A percentile compares a stretch with the other conserved stretches of the same genome.
Conservation (phyloP, 164 flowering plant genomes). For the Pachysandra terminalis region DNA sequence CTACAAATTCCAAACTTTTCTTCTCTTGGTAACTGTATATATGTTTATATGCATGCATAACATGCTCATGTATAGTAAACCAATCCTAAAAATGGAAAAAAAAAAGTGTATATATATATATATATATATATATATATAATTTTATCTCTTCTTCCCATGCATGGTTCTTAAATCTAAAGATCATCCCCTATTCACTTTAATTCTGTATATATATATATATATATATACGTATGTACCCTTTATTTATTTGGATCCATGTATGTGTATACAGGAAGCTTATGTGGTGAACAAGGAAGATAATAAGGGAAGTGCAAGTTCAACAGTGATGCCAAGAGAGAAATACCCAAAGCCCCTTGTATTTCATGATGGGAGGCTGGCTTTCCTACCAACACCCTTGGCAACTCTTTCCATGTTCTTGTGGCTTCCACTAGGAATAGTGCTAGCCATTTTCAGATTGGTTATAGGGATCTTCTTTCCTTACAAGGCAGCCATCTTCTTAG, state of each 20-base stretch:
- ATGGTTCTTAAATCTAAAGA: not conserved
- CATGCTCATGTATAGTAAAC: too few species aligned
- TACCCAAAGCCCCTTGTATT: constrained; percentile 81
- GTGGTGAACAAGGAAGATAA: constrained; percentile 49
- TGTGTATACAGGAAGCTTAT: constrained; percentile 52
- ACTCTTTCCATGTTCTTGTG: constrained; percentile 72
- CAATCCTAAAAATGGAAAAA: too few species aligned
- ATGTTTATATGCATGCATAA: not conserved
- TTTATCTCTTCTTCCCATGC: not conserved
- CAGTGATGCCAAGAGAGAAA: constrained; percentile 50
- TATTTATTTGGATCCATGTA: not conserved
- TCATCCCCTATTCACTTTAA: not conserved
- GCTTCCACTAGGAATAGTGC: constrained; percentile 66
- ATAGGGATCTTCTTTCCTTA: constrained; percentile 54
- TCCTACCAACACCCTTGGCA: constrained; percentile 72
- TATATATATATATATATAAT: too few species aligned
- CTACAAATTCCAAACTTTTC: not conserved
- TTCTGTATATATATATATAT: not conserved
- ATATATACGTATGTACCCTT: too few species aligned
- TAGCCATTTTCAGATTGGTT: constrained; percentile 52
- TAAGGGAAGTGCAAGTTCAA: constrained; percentile 16
- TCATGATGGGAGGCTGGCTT: constrained; percentile 89
- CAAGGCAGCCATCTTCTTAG: constrained; percentile 31
- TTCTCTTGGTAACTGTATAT: not conserved
- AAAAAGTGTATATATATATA: too few species aligned